Conservation (phyloP, 1,284 basidiomycete genomes). For the Mycena citricolor region DNA sequence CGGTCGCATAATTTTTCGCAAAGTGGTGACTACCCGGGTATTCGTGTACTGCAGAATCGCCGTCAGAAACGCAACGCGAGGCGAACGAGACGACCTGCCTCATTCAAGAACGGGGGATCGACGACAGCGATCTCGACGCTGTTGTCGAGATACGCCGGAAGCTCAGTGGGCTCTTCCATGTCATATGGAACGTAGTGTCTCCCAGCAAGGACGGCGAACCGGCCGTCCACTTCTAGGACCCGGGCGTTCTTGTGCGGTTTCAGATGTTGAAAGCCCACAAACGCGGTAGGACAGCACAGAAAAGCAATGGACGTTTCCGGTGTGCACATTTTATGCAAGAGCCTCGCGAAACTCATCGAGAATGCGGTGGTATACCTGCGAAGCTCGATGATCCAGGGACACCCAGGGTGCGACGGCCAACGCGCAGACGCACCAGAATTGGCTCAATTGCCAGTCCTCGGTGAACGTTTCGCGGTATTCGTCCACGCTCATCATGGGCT, state of each 20-base stretch:
- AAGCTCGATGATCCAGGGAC: slow-evolving; percentile 7
- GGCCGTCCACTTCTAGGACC: slow-evolving; percentile 41
- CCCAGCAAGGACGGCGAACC: slow-evolving; percentile 39
- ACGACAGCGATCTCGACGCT: slow-evolving; percentile 38
- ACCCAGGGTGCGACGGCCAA: neutral
- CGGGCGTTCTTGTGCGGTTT: slow-evolving; percentile 32
- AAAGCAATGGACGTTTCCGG: slow-evolving; percentile 39
- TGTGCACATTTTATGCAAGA: slow-evolving; percentile 32
- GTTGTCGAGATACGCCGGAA: slow-evolving; percentile 34
- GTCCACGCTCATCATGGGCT: slow-evolving; percentile 41
- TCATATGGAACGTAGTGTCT: slow-evolving; percentile 41
- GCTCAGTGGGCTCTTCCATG: slow-evolving; percentile 39
- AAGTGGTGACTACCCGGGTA: slow-evolving; percentile 33
- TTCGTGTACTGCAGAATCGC: slow-evolving; percentile 37
- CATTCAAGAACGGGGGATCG: slow-evolving; percentile 45
- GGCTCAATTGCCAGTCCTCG: slow-evolving; percentile 49
- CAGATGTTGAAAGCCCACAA: slow-evolving; percentile 43
- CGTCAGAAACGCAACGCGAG: neutral
- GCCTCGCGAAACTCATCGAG: slow-evolving; percentile 36
- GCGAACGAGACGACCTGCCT: slow-evolving; percentile 30
- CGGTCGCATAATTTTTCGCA: slow-evolving; percentile 39
- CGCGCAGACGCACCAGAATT: slow-evolving; percentile 43
- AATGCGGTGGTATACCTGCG: slow-evolving; percentile 42
- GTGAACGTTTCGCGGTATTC: slow-evolving; percentile 42
- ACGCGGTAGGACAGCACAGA: slow-evolving; percentile 44